phyloP scores from a whole-genome alignment of 768 basidiomycete species.

The Pseudohyphozyma bogoriensis region DNA sequence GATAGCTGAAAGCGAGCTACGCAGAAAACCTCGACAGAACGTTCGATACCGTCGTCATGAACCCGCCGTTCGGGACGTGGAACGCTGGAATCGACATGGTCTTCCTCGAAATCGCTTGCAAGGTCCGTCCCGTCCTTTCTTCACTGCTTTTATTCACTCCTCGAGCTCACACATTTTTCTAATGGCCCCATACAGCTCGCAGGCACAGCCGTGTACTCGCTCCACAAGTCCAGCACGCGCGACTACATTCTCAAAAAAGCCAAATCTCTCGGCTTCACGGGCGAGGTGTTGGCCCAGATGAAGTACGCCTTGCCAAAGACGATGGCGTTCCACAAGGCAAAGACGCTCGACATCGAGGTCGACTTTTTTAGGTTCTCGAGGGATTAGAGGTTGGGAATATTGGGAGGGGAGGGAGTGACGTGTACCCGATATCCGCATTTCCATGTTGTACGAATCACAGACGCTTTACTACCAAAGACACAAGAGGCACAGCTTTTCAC shows the following conservation, averaged over 20 bases:
- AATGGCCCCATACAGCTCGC: constrained; percentile 19
- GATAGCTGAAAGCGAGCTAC: neutral
- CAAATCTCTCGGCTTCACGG: constrained; percentile 23
- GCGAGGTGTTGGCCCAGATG: constrained; percentile 30
- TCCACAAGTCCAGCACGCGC: constrained; percentile 29
- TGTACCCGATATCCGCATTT: too few relatives aligned
- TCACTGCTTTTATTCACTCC: neutral
- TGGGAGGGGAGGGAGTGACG: too few relatives aligned
- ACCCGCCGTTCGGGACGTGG: constrained; percentile 32
- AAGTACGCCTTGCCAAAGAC: constrained; percentile 32
- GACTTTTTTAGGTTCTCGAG: constrained; percentile 25
- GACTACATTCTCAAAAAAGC: constrained; percentile 27
- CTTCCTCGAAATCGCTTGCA: constrained; percentile 31
- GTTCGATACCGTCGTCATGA: constrained; percentile 29
- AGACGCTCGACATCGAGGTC: constrained; percentile 32
- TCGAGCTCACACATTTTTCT: neutral
- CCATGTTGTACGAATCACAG: too few relatives aligned
- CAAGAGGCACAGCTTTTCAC: too few relatives aligned
- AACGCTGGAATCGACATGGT: constrained; percentile 33
- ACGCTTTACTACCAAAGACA: too few relatives aligned
- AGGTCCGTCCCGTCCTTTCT: constrained; percentile 2
- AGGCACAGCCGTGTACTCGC: constrained; percentile 31
- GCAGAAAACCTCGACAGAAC: neutral
- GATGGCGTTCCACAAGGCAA: constrained; percentile 34
- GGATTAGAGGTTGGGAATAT: too few relatives aligned